Percentiles rank a stretch among this genome's conserved stretches.
Evolutionary conservation across 805 yeast species (phyloP).

Genomic region (Starmerella sirachaensis): DNA sequence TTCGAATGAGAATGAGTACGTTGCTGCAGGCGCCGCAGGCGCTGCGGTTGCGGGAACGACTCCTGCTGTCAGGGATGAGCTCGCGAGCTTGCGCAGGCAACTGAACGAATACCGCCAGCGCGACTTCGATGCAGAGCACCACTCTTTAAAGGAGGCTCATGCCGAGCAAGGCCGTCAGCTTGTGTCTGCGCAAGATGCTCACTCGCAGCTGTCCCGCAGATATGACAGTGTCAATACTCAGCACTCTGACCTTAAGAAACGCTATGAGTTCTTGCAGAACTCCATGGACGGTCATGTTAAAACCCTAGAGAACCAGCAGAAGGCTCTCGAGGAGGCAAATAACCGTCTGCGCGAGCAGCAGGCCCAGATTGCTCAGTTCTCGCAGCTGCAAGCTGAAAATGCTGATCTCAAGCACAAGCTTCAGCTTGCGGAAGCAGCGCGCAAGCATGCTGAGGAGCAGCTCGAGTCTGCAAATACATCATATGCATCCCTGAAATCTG

Average conservation of each 20-base stretch:
- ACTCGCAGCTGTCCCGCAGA: conserved; percentile 15
- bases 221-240: conserved; percentile 8
- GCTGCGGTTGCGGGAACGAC: conserved; percentile 4
- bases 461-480: conserved; percentile 15
- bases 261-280: conserved; percentile 12
- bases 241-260: conserved; percentile 13
- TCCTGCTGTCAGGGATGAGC: conserved; percentile 13
- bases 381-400: conserved; percentile 16
- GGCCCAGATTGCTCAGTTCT: conserved; percentile 11
- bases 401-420: conserved; percentile 18
- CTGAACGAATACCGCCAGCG: conserved; percentile 18
- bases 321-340: conserved; percentile 16
- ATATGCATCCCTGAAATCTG: conserved; percentile 14
- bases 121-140: conserved; percentile 19
- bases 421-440: conserved; percentile 15
- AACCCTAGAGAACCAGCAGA: conserved; percentile 16
- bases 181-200: conserved; percentile 11
- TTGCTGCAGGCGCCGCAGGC: conserved; percentile 8
- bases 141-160: conserved; percentile 13
- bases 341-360: conserved; percentile 15
- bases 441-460: conserved; percentile 18
- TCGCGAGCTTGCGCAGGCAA: conserved; percentile 14
- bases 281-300: conserved; percentile 20
- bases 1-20: not conserved
- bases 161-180: conserved; percentile 17